Evolutionary conservation across 805 yeast genomes (phyloP).

Genomic region (Saccharomycopsis fodiens): DNA sequence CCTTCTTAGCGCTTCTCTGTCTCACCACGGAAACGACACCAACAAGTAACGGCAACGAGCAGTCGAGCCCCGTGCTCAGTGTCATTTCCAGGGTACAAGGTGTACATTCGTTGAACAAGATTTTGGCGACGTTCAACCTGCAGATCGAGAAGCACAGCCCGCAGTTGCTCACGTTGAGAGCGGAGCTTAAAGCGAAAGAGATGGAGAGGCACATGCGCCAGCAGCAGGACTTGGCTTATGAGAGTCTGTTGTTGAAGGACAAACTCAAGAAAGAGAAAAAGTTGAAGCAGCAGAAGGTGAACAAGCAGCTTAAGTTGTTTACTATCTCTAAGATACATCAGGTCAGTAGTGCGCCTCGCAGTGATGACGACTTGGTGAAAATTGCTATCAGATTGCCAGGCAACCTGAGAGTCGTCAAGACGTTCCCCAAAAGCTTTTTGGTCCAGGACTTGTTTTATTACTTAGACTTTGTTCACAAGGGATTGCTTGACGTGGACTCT

Average conservation of each 20-base stretch:
- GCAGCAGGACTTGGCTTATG: slow-evolving; percentile 75
- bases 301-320: slow-evolving; percentile 17
- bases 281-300: slow-evolving; percentile 21
- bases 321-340: slow-evolving; percentile 32
- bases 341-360: slow-evolving; percentile 27
- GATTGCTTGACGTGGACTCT: slow-evolving; percentile 21
- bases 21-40: slow-evolving; percentile 47
- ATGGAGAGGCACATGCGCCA: slow-evolving; percentile 45
- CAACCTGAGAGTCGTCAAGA: slow-evolving; percentile 51
- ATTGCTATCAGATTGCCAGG: slow-evolving; percentile 61
- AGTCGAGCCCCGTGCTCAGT: slow-evolving; percentile 48
- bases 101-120: slow-evolving; percentile 31
- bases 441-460: slow-evolving; percentile 65
- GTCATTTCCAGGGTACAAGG: slow-evolving; percentile 62
- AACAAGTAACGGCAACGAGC: slow-evolving; percentile 49
- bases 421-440: slow-evolving; percentile 37
- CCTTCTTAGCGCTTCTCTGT: slow-evolving; percentile 74
- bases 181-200: slow-evolving; percentile 55
- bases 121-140: slow-evolving; percentile 37
- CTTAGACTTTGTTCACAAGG: slow-evolving; percentile 44
- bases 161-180: slow-evolving; percentile 49
- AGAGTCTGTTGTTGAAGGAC: slow-evolving; percentile 63
- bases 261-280: slow-evolving; percentile 41
- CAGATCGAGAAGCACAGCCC: slow-evolving; percentile 54
- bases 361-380: slow-evolving; percentile 37